Conservation (phyloP, 2,329 filamentous ascomycete species). For the Pseudogymnoascus sp. region DNA sequence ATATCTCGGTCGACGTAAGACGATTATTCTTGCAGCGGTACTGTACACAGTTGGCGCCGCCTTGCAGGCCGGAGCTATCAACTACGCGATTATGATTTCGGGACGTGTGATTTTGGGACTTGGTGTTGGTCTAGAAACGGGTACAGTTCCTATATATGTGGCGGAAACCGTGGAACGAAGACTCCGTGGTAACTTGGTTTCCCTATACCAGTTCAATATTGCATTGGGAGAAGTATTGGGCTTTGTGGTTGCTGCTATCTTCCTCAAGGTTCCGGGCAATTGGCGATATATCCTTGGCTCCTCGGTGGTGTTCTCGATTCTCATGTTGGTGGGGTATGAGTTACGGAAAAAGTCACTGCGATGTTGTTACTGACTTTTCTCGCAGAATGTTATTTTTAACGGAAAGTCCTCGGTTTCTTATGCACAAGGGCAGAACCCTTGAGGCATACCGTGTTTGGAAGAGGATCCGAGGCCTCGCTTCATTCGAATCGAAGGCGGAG, state of each 20-base stretch:
- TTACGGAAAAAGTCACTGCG: not conserved
- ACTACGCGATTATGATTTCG: constrained; percentile 63
- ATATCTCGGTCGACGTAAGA: constrained; percentile 55
- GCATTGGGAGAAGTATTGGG: constrained; percentile 65
- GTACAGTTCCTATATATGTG: constrained; percentile 67
- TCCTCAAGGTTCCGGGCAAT: constrained; percentile 58
- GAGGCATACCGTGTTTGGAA: constrained; percentile 64
- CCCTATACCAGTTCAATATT: constrained; percentile 68
- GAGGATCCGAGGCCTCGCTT: constrained; percentile 54
- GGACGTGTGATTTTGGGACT: constrained; percentile 60
- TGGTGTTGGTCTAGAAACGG: constrained; percentile 64
- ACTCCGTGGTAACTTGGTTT: constrained; percentile 63
- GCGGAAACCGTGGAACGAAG: constrained; percentile 61
- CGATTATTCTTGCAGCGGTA: constrained; percentile 60
- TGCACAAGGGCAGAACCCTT: constrained; percentile 54
- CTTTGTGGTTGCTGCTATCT: constrained; percentile 64
- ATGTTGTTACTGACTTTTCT: not conserved
- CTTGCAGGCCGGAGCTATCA: constrained; percentile 59
- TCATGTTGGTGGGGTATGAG: constrained; percentile 34
- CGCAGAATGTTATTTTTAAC: constrained; percentile 59
- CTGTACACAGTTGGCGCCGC: constrained; percentile 63
- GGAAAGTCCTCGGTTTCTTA: constrained; percentile 58
- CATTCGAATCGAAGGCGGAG: constrained; percentile 52
- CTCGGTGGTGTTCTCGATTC: constrained; percentile 60
- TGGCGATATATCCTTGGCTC: constrained; percentile 69